These are phyloP conservation scores for Linnemannia elongata DNA, from an alignment of 192 early-diverging fungal species.

Conservation along the genomic window DNA sequence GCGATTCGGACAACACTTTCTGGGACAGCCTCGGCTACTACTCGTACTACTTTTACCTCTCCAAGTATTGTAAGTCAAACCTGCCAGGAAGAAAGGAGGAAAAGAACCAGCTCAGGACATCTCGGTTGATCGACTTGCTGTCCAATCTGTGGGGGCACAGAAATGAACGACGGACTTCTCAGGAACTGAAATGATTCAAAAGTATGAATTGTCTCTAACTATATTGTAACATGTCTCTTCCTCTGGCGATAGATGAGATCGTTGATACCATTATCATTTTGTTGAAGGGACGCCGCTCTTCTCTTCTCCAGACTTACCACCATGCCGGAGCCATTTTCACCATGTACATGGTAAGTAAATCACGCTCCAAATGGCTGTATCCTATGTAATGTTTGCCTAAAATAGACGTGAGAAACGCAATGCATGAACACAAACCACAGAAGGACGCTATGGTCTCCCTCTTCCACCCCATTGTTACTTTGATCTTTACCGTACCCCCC, in stretches of 20 bases:
- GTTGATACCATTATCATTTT: slow-evolving; percentile 84
- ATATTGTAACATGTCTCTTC: not conserved
- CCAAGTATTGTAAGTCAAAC: slow-evolving; percentile 71
- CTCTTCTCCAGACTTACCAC: slow-evolving; percentile 80
- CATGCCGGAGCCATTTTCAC: slow-evolving; percentile 78
- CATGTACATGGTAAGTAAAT: slow-evolving; percentile 63
- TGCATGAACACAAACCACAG: not conserved
- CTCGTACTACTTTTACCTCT: slow-evolving; percentile 82
- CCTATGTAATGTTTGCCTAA: not conserved
- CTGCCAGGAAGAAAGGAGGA: not conserved
- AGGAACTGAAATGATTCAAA: not conserved
- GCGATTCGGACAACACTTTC: slow-evolving; percentile 63
- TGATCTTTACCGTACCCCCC: not conserved
- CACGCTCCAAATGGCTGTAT: not conserved
- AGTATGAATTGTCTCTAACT: not conserved
- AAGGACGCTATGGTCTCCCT: not conserved
- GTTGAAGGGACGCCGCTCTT: slow-evolving; percentile 72
- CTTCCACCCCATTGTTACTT: not conserved
- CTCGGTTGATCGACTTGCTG: not conserved
- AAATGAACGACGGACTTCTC: not conserved
- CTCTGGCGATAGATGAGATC: slow-evolving; percentile 69
- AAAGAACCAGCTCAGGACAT: no score
- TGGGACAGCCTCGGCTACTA: slow-evolving; percentile 76
- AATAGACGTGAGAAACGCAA: not conserved
- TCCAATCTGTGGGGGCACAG: not conserved